Conservation (phyloP, 2,329 filamentous ascomycete species). For the Biscogniauxia marginata region DNA sequence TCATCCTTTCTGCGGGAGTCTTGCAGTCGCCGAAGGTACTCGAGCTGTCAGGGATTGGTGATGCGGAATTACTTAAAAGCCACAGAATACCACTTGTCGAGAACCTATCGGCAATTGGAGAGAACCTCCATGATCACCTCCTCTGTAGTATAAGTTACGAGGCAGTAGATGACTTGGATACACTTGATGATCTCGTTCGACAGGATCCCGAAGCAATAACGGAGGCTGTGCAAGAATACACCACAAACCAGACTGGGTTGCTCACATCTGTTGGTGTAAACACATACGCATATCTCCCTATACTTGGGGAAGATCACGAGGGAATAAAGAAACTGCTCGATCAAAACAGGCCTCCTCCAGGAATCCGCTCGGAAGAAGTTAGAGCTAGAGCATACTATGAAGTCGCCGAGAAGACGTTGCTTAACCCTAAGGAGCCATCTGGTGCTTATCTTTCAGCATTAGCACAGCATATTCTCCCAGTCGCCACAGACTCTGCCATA, state of each 20-base stretch:
- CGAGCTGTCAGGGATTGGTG: slow-evolving; percentile 37
- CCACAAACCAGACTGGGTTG: slow-evolving; percentile 6
- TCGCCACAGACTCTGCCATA: slow-evolving; percentile 7
- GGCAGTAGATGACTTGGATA: slow-evolving; percentile 14
- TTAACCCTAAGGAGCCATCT: slow-evolving; percentile 9
- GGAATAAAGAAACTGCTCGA: slow-evolving; percentile 5
- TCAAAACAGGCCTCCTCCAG: neutral
- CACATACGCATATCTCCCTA: slow-evolving; percentile 20
- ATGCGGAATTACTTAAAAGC: slow-evolving; percentile 11
- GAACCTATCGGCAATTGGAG: slow-evolving; percentile 19
- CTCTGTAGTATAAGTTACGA: slow-evolving; percentile 10
- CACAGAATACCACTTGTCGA: slow-evolving; percentile 7
- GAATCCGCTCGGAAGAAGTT: neutral
- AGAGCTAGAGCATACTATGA: slow-evolving; percentile 7
- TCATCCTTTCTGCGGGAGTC: slow-evolving; percentile 20
- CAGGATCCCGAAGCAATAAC: slow-evolving; percentile 9
- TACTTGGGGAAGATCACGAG: slow-evolving; percentile 1
- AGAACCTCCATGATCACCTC: slow-evolving; percentile 27
- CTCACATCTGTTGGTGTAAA: slow-evolving; percentile 13
- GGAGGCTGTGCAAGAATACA: slow-evolving; percentile 11
- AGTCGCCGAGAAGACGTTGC: slow-evolving; percentile 11
- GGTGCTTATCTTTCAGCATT: slow-evolving; percentile 10
- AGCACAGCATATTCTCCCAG: slow-evolving; percentile 4
- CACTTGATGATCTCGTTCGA: slow-evolving; percentile 14
- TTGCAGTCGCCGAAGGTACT: slow-evolving; percentile 32